These are phyloP conservation scores for Brassica balearica DNA, from an alignment of 441 rosid genomes.

Conservation along the genomic window DNA sequence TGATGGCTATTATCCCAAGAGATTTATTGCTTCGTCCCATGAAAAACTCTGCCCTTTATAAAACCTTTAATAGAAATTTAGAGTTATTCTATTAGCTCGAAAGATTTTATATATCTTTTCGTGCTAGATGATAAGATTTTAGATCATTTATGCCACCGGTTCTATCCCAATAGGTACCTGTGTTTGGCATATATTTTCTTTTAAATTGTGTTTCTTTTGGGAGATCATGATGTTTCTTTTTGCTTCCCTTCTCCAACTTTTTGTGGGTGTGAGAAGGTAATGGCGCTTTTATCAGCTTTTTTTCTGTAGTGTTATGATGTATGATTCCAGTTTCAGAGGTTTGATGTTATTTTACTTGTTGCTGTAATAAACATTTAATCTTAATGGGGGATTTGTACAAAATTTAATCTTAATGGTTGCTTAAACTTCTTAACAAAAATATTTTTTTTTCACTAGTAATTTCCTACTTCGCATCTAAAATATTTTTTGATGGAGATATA, in stretches of 20 bases:
- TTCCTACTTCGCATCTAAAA: constrained; percentile 1
- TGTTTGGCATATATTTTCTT: background rate
- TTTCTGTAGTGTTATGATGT: constrained; percentile 15
- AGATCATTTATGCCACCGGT: background rate
- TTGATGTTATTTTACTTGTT: constrained; percentile 7
- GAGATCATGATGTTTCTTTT: constrained; percentile 21
- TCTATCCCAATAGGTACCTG: constrained; percentile 6
- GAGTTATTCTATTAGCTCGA: background rate
- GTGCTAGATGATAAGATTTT: constrained; percentile 10
- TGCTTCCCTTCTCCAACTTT: constrained; percentile 56
- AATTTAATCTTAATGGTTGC: background rate
- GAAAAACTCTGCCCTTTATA: constrained; percentile 54
- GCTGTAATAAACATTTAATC: constrained; percentile 11
- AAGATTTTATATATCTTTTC: background rate
- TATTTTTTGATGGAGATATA: background rate
- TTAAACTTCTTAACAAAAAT: background rate
- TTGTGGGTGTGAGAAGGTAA: constrained; percentile 61
- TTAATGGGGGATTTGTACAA: background rate
- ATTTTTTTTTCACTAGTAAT: background rate
- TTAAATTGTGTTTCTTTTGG: constrained; percentile 20
- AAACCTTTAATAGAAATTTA: background rate
- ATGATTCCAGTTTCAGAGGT: constrained; percentile 25
- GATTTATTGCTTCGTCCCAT: constrained; percentile 49
- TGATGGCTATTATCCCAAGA: constrained; percentile 49
- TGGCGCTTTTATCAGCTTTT: constrained; percentile 35